Base-by-base conservation (phyloP, 2,329 filamentous ascomycete genomes). In the Cladosporium austrohemisphaericum region DNA sequence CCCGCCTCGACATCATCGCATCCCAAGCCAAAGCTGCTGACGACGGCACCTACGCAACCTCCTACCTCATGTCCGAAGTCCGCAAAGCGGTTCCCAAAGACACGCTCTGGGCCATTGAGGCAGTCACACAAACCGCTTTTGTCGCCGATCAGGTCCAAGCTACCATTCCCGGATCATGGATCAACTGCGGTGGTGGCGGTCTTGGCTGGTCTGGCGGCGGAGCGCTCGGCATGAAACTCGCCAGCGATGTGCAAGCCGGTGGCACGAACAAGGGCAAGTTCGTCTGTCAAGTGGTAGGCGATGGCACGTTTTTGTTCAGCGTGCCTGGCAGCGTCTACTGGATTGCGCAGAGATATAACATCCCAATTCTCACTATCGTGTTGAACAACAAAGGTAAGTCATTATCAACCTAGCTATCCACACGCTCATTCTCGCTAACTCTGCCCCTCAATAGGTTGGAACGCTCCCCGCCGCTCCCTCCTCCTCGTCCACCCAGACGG, bases 111-210 rank as follows among this genome's bases (percentile, higher is more conserved):
- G 84, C 82, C 2, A 73, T 93, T 35, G 88, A 93, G 68, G 83
- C 88, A 0, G 88, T 93, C 1, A 93, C 88, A 0, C 81, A 86
- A 51, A 82, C 83, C 0, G 67, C 66, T 0, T 77, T 82, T 22
- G 81, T 90, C 1, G 76, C 80, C 20, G 85, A 93, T 56, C 86
- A 90, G 55, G 70, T 93, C 6, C 81, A 83, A 58, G 77, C 81
- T 2, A 82, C 76, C 0, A 61, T 81, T 0, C 86, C 87, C 0
- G 85, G 86, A 0, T 82, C 80, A 0, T 90, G 84, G 84, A 81
- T 92, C 60, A 91, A 90, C 65, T 91, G 86, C 62, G 87, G 87
- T 1, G 87, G 85, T 1, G 87, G 86, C 11, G 88, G 88, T 2
- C 79, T 92, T 0, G 87, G 87, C 2, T 92, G 87, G 87, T 86